phyloP scores from a whole-genome alignment of 2,329 filamentous ascomycete genomes.

The Fusarium sublunatum region DNA sequence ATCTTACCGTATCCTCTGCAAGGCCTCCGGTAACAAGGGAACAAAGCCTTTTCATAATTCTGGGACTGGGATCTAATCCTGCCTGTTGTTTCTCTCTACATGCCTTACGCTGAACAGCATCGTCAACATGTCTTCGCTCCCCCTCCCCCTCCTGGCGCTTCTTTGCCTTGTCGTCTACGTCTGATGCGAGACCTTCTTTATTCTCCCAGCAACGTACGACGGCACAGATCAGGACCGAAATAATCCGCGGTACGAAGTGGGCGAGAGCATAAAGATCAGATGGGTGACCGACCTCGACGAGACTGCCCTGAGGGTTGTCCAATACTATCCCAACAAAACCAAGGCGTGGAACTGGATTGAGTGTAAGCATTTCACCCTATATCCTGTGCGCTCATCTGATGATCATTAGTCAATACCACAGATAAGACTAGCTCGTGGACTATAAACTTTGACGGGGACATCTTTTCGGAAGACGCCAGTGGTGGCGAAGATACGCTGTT shows the following conservation, averaged over 20 bases:
- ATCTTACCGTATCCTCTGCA: neutral
- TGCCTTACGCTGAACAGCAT: neutral
- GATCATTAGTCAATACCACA: conserved; percentile 12
- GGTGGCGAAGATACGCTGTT: neutral
- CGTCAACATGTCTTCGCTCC: conserved; percentile 53
- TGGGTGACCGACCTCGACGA: conserved; percentile 15
- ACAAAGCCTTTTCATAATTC: neutral
- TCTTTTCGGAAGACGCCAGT: neutral
- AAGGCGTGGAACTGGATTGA: neutral
- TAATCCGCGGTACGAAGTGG: conserved; percentile 5
- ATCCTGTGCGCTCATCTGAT: neutral
- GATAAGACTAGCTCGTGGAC: conserved; percentile 14
- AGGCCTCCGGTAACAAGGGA: neutral
- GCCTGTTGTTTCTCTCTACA: neutral
- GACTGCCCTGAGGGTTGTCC: conserved; percentile 2
- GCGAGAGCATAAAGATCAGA: conserved; percentile 14
- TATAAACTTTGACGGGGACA: neutral
- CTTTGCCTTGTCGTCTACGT: conserved; percentile 5
- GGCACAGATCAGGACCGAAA: neutral
- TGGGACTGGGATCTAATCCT: neutral
- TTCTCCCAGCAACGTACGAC: conserved; percentile 7
- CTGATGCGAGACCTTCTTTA: conserved; percentile 3
- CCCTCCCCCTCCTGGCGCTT: conserved; percentile 54
- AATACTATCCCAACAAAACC: neutral
- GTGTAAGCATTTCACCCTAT: neutral